These are phyloP conservation scores for Phytophthora syringae DNA, from an alignment of 352 stramenopile species.

Conservation along the genomic window DNA sequence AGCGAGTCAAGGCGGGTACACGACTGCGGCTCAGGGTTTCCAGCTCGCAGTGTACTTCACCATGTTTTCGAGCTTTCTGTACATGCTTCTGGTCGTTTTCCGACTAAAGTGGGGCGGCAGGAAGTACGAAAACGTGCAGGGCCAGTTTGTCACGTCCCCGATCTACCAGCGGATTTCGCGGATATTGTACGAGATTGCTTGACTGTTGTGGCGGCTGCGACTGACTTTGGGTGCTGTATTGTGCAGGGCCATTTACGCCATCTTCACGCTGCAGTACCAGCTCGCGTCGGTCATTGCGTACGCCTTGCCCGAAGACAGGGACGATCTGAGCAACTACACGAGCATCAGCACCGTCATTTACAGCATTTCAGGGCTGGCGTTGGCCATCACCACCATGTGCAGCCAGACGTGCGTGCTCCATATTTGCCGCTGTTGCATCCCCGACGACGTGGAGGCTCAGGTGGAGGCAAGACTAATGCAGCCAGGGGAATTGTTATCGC, in stretches of 20 bases:
- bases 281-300: slow-evolving; percentile 50
- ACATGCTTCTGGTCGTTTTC: slow-evolving; percentile 44
- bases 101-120: slow-evolving; percentile 52
- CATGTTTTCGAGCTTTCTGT: slow-evolving; percentile 50
- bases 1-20: slow-evolving; percentile 42
- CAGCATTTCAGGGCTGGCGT: slow-evolving; percentile 39
- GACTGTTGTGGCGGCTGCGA: neutral
- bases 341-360: slow-evolving; percentile 47
- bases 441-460: slow-evolving; percentile 47
- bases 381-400: slow-evolving; percentile 50
- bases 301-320: slow-evolving; percentile 26
- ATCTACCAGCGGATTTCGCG: slow-evolving; percentile 63
- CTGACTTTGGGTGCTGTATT: slow-evolving; percentile 1
- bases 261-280: slow-evolving; percentile 65
- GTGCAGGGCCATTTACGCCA: slow-evolving; percentile 45
- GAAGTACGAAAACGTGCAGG: slow-evolving; percentile 66
- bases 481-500: slow-evolving; percentile 34
- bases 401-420: slow-evolving; percentile 46
- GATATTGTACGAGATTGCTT: slow-evolving; percentile 44
- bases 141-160: slow-evolving; percentile 57
- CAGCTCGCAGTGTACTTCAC: slow-evolving; percentile 47
- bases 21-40: slow-evolving; percentile 41
- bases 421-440: slow-evolving; percentile 38
- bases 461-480: slow-evolving; percentile 40
- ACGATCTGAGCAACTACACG: slow-evolving; percentile 33